phyloP scores from a whole-genome alignment of 2,329 filamentous ascomycete genomes.

The Hypoxylon rubiginosum region DNA sequence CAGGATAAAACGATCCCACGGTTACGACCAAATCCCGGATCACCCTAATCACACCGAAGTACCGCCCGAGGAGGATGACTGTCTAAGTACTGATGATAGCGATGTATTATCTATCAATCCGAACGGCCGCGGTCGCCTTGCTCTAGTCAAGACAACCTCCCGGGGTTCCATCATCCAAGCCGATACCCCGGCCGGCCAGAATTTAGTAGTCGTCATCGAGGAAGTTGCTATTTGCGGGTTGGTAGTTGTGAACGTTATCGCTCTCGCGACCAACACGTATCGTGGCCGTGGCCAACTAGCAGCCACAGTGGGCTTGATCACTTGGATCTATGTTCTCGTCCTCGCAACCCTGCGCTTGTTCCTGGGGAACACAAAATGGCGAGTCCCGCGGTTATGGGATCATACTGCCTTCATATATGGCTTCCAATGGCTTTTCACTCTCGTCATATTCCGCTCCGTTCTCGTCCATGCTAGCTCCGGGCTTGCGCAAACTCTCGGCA shows the following conservation, averaged over 20 bases:
- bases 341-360: constrained; percentile 80
- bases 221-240: constrained; percentile 79
- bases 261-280: constrained; percentile 72
- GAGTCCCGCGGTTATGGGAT: constrained; percentile 84
- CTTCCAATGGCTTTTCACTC: constrained; percentile 81
- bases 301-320: constrained; percentile 75
- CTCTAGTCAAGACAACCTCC: constrained; percentile 72
- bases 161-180: constrained; percentile 76
- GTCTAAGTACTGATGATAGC: constrained; percentile 69
- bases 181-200: constrained; percentile 81
- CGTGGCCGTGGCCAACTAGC: constrained; percentile 69
- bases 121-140: constrained; percentile 65
- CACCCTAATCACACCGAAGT: constrained; percentile 65
- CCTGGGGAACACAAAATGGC: constrained; percentile 74
- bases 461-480: constrained; percentile 80
- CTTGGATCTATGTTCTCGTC: constrained; percentile 85
- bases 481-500: constrained; percentile 73
- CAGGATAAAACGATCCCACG: constrained; percentile 65
- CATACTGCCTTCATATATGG: constrained; percentile 90
- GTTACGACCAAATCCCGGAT: constrained; percentile 70
- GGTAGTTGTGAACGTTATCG: constrained; percentile 75
- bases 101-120: constrained; percentile 66
- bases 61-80: constrained; percentile 62
- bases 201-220: constrained; percentile 79
- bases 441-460: constrained; percentile 86